Conservation (phyloP, 2,329 filamentous ascomycete genomes). For the Beauveria pseudobassiana region DNA sequence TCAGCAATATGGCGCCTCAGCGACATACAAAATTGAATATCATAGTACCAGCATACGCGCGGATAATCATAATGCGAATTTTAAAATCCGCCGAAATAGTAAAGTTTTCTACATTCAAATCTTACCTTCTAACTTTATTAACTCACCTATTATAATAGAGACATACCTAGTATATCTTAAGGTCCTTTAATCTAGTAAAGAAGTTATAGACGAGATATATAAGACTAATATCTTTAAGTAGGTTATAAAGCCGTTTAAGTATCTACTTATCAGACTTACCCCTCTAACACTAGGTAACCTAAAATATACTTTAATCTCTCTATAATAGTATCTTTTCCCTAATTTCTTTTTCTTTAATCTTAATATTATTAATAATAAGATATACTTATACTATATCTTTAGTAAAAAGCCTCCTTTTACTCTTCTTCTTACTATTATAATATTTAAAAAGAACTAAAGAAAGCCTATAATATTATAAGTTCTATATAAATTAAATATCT, state of each 20-base stretch:
- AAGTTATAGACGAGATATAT: slow-evolving; percentile 14
- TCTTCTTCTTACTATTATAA: too few relatives aligned
- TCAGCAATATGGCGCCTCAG: not conserved
- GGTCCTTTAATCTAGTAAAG: slow-evolving; percentile 15
- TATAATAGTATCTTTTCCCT: slow-evolving; percentile 16
- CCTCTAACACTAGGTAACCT: slow-evolving; percentile 8
- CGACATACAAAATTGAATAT: slow-evolving; percentile 14
- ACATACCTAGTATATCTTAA: slow-evolving; percentile 15
- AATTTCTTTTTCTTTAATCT: slow-evolving; percentile 16
- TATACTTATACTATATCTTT: too few relatives aligned
- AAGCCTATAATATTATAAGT: too few relatives aligned
- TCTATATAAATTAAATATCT: too few relatives aligned
- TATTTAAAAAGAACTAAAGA: too few relatives aligned
- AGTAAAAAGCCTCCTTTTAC: too few relatives aligned
- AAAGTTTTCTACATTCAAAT: slow-evolving; percentile 15
- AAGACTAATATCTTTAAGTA: slow-evolving; percentile 17
- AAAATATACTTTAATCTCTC: slow-evolving; percentile 13
- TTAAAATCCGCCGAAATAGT: slow-evolving; percentile 15
- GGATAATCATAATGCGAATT: slow-evolving; percentile 6
- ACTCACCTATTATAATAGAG: slow-evolving; percentile 13
- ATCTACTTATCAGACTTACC: slow-evolving; percentile 17
- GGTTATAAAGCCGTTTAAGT: slow-evolving; percentile 15
- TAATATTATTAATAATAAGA: slow-evolving; percentile 9
- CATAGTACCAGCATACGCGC: not conserved
- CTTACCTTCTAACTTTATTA: slow-evolving; percentile 12